phyloP scores from a whole-genome alignment of 2,329 filamentous ascomycete genomes.

The Hawksworthiomyces lignivorus region DNA sequence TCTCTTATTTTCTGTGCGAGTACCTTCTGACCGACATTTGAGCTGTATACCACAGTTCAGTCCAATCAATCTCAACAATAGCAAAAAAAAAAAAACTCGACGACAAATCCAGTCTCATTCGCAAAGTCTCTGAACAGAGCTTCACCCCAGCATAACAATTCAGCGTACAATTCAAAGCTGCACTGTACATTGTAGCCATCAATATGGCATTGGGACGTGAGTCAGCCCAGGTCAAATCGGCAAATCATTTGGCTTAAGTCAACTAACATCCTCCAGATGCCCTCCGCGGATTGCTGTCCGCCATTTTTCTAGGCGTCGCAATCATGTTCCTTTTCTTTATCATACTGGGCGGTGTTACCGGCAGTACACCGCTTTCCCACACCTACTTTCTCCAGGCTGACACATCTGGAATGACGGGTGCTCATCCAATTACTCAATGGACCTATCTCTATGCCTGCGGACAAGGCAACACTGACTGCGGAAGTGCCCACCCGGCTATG shows the following conservation, averaged over 20 bases:
- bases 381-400: slow-evolving; percentile 83
- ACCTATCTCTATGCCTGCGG: slow-evolving; percentile 84
- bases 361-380: slow-evolving; percentile 51
- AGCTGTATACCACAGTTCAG: too few relatives aligned
- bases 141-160: too few relatives aligned
- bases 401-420: slow-evolving; percentile 63
- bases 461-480: slow-evolving; percentile 56
- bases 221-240: too few relatives aligned
- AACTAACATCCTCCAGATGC: slow-evolving; percentile 25
- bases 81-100: too few relatives aligned
- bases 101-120: too few relatives aligned
- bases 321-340: slow-evolving; percentile 51
- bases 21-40: too few relatives aligned
- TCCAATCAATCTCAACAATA: too few relatives aligned
- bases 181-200: too few relatives aligned
- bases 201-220: too few relatives aligned
- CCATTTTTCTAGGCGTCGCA: slow-evolving; percentile 42
- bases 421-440: slow-evolving; percentile 68
- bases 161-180: too few relatives aligned
- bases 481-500: slow-evolving; percentile 51
- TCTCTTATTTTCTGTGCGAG: not conserved
- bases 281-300: slow-evolving; percentile 32
- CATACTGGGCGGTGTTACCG: slow-evolving; percentile 47
- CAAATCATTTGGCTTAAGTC: not conserved
- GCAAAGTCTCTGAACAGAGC: too few relatives aligned